Evolutionary conservation across 2,329 filamentous ascomycete genomes (phyloP).

Genomic region (Myotisia sp.): DNA sequence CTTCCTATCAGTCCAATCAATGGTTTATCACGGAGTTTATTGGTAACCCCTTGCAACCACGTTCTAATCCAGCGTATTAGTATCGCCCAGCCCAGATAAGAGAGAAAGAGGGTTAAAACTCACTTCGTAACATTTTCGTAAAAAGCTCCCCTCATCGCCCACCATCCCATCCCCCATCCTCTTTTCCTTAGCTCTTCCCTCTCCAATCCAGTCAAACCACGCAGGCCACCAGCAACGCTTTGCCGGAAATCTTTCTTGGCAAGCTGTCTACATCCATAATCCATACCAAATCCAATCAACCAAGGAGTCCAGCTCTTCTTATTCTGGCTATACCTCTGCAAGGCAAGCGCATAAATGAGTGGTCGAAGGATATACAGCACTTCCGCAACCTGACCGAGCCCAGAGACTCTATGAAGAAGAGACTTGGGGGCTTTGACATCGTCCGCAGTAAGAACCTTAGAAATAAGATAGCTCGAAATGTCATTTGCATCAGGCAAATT

Average conservation of each 20-base stretch:
- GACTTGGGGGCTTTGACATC: slow-evolving; percentile 87
- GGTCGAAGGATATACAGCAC: slow-evolving; percentile 83
- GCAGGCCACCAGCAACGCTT: slow-evolving; percentile 53
- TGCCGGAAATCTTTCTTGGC: slow-evolving; percentile 51
- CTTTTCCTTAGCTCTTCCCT: slow-evolving; percentile 77
- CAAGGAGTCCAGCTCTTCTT: slow-evolving; percentile 82
- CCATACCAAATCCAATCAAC: slow-evolving; percentile 70
- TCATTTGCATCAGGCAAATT: slow-evolving; percentile 67
- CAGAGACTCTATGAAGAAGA: slow-evolving; percentile 57
- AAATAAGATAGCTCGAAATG: slow-evolving; percentile 73
- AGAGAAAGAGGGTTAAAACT: slow-evolving; percentile 14
- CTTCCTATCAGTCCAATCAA: slow-evolving; percentile 69
- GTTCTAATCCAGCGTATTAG: slow-evolving; percentile 29
- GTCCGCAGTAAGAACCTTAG: slow-evolving; percentile 83
- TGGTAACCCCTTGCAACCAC: slow-evolving; percentile 54
- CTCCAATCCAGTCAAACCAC: slow-evolving; percentile 70
- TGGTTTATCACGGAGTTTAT: slow-evolving; percentile 55
- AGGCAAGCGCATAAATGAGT: slow-evolving; percentile 68
- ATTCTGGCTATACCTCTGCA: slow-evolving; percentile 57
- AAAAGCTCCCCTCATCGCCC: slow-evolving; percentile 90
- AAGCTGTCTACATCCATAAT: slow-evolving; percentile 79
- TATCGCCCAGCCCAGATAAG: slow-evolving; percentile 4
- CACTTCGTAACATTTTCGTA: slow-evolving; percentile 78
- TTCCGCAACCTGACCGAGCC: slow-evolving; percentile 74
- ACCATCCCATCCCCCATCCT: slow-evolving; percentile 87